These are phyloP conservation scores for Phialocephala subalpina DNA, from an alignment of 2,329 filamentous ascomycete species.

Conservation along the genomic window DNA sequence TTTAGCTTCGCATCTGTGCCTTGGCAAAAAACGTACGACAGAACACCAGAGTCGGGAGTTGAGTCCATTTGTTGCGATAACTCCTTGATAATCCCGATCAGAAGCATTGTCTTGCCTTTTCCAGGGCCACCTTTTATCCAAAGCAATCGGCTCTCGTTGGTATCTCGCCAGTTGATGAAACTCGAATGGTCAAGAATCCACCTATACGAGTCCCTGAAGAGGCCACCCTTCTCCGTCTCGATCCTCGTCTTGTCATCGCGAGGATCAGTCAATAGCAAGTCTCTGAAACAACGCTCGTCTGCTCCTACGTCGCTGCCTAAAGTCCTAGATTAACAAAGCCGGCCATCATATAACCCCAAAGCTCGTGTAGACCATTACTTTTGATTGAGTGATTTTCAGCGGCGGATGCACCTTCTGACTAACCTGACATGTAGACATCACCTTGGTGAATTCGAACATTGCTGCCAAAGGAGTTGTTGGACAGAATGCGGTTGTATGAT, in stretches of 20 bases:
- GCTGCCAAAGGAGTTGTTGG: no score
- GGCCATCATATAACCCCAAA: no score
- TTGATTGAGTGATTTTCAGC: no score
- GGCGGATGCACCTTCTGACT: no score
- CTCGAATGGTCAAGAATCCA: constrained; percentile 16
- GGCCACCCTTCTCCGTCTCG: neutral
- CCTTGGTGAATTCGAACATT: no score
- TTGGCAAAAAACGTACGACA: constrained; percentile 54
- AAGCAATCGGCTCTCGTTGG: constrained; percentile 20
- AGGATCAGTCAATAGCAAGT: neutral
- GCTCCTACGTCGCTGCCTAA: no score
- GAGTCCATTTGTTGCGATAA: constrained; percentile 28
- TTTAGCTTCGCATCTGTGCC: constrained; percentile 48
- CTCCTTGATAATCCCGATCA: constrained; percentile 21
- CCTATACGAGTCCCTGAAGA: constrained; percentile 9
- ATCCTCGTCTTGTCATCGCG: neutral
- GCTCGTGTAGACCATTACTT: no score
- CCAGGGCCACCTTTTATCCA: no score
- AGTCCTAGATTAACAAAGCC: no score
- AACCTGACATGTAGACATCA: no score
- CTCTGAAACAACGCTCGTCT: no score
- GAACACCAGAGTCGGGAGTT: constrained; percentile 4
- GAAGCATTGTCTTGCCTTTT: constrained; percentile 26
- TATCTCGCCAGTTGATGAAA: constrained; percentile 11
- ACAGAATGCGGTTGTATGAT: no score